phyloP scores from a whole-genome alignment of 1,139 yeast genomes.

The Kluyveromyces sp. region DNA sequence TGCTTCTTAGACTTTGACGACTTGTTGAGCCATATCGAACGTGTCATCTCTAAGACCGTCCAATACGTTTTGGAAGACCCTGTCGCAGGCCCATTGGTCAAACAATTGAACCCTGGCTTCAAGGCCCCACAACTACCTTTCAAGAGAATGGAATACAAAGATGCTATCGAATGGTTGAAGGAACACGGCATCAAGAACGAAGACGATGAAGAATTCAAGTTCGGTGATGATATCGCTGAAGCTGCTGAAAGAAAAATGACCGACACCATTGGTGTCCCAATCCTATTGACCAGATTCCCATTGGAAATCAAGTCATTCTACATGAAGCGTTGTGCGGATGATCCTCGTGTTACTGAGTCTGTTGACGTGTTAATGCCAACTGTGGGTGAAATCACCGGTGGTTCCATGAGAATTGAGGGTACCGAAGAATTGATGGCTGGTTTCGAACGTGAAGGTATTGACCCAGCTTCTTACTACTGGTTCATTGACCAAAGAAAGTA shows the following conservation, averaged over 20 bases:
- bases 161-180: constrained; percentile 93
- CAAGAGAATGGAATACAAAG: constrained; percentile 81
- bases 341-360: constrained; percentile 91
- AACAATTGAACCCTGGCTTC: constrained; percentile 89
- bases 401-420: constrained; percentile 92
- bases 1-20: constrained; percentile 85
- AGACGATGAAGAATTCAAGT: constrained; percentile 84
- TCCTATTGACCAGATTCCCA: constrained; percentile 89
- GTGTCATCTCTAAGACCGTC: constrained; percentile 59
- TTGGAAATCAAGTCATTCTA: constrained; percentile 95
- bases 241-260: constrained; percentile 99
- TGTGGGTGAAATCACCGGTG: constrained; percentile 97
- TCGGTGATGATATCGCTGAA: constrained; percentile 98
- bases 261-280: constrained; percentile 87
- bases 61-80: constrained; percentile 82
- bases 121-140: constrained; percentile 78
- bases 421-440: constrained; percentile 81
- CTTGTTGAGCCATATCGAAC: constrained; percentile 76
- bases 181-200: constrained; percentile 91
- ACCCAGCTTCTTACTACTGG: constrained; percentile 83
- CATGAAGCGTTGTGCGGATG: constrained; percentile 90
- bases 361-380: constrained; percentile 98
- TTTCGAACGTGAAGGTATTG: constrained; percentile 84
- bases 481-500: constrained; percentile 91
- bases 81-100: constrained; percentile 78